Evolutionary conservation across 805 yeast genomes (phyloP).

Genomic region (Suhomyces sp.): DNA sequence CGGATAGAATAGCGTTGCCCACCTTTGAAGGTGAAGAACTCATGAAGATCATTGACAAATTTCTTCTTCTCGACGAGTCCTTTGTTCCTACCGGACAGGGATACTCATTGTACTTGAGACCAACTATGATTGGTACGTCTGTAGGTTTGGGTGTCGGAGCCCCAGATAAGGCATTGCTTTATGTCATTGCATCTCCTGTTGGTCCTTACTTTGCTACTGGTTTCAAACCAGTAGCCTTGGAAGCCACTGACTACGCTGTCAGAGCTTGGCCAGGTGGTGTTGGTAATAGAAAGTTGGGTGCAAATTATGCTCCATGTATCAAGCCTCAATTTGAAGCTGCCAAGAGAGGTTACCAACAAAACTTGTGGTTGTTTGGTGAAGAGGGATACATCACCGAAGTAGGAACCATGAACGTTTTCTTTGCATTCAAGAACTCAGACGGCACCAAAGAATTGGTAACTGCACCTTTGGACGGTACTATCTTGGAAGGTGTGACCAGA

Average conservation of each 20-base stretch:
- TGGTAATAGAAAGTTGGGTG: slow-evolving; percentile 95
- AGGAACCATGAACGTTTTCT: slow-evolving; percentile 95
- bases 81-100: slow-evolving; percentile 86
- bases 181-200: slow-evolving; percentile 89
- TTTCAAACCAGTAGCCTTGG: slow-evolving; percentile 90
- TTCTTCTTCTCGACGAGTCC: slow-evolving; percentile 68
- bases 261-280: slow-evolving; percentile 99
- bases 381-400: slow-evolving; percentile 88
- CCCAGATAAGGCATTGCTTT: slow-evolving; percentile 80
- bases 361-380: slow-evolving; percentile 93
- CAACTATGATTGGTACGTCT: slow-evolving; percentile 92
- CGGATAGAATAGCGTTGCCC: slow-evolving; percentile 86
- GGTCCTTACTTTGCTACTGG: slow-evolving; percentile 96
- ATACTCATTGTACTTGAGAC: slow-evolving; percentile 89
- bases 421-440: slow-evolving; percentile 73
- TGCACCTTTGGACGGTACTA: slow-evolving; percentile 96
- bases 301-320: slow-evolving; percentile 95
- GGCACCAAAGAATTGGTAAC: slow-evolving; percentile 92
- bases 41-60: slow-evolving; percentile 69
- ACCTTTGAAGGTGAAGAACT: slow-evolving; percentile 77
- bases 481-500: slow-evolving; percentile 94
- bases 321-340: slow-evolving; percentile 91
- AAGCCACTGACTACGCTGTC: slow-evolving; percentile 93
- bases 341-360: slow-evolving; percentile 87
- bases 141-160: slow-evolving; percentile 82